Evolutionary conservation across 495 filamentous ascomycete species (phyloP).

Genomic region (Podospora pseudocomata): DNA sequence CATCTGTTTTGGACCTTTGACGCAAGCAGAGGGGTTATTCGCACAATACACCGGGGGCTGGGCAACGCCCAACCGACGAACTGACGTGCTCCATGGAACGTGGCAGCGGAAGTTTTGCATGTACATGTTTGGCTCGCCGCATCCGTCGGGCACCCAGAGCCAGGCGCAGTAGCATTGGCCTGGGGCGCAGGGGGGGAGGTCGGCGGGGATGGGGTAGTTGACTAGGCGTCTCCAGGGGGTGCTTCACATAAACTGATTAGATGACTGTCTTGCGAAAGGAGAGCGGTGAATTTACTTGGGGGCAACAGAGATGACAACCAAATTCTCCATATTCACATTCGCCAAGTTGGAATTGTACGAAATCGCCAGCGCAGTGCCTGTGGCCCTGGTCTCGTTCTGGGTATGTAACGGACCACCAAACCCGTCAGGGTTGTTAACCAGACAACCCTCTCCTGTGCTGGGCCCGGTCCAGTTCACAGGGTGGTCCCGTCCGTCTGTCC

Average conservation of each 20-base stretch:
- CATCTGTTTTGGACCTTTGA: slow-evolving; percentile 55
- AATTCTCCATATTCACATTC: slow-evolving; percentile 50
- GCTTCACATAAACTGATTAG: slow-evolving; percentile 17
- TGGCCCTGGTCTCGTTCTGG: slow-evolving; percentile 41
- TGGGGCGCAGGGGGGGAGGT: slow-evolving; percentile 46
- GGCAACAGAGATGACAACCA: slow-evolving; percentile 48
- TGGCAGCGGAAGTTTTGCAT: slow-evolving; percentile 56
- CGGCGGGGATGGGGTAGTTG: slow-evolving; percentile 45
- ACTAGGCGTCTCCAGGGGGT: slow-evolving; percentile 51
- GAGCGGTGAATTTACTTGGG: neutral
- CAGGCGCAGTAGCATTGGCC: slow-evolving; percentile 55
- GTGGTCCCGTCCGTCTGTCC: slow-evolving; percentile 48
- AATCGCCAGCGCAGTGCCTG: slow-evolving; percentile 54
- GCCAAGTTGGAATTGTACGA: slow-evolving; percentile 47
- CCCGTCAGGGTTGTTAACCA: slow-evolving; percentile 28
- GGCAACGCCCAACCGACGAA: slow-evolving; percentile 37
- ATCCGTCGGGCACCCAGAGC: slow-evolving; percentile 55
- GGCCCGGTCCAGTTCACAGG: slow-evolving; percentile 46
- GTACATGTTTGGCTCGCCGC: slow-evolving; percentile 44
- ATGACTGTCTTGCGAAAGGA: neutral
- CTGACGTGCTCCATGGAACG: slow-evolving; percentile 44
- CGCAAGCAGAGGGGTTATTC: slow-evolving; percentile 42
- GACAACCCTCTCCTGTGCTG: slow-evolving; percentile 21
- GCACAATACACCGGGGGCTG: slow-evolving; percentile 45
- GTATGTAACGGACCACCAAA: slow-evolving; percentile 45